Conservation (phyloP, 2,329 filamentous ascomycete genomes). For the Aureobasidium lini region DNA sequence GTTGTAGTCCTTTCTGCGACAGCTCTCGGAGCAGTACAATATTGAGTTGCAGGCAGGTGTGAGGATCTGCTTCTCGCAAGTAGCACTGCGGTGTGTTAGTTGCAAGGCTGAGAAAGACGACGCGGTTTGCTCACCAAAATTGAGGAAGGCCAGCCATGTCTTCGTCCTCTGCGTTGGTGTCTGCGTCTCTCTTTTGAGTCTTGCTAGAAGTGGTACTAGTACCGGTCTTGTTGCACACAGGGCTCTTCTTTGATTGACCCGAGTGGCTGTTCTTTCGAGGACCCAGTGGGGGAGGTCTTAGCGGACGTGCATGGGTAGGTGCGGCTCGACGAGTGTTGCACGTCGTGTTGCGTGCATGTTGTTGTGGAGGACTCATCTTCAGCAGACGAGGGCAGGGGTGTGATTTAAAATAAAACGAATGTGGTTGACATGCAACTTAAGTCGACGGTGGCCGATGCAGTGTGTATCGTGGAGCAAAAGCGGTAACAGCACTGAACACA, state of each 20-base stretch:
- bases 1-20: constrained; percentile 39
- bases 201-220: constrained; percentile 14
- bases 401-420: constrained; percentile 6
- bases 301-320: background rate
- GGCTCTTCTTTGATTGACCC: constrained; percentile 5
- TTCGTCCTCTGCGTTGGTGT: constrained; percentile 36
- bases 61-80: constrained; percentile 59
- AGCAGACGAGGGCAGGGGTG: background rate
- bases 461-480: background rate
- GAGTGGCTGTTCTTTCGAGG: constrained; percentile 5
- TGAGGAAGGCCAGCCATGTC: constrained; percentile 47
- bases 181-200: constrained; percentile 17
- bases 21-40: constrained; percentile 57
- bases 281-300: background rate
- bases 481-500: constrained; percentile 8
- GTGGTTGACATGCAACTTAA: constrained; percentile 5
- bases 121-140: constrained; percentile 40
- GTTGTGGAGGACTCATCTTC: constrained; percentile 11
- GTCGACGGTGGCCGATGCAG: background rate
- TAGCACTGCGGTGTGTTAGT: constrained; percentile 40
- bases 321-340: constrained; percentile 1
- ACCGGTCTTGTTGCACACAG: background rate
- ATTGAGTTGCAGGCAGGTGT: constrained; percentile 49
- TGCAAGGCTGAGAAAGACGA: background rate
- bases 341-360: constrained; percentile 5